These are phyloP conservation scores for Hortiboletus flavorubellus DNA, from an alignment of 768 basidiomycete genomes.

Conservation along the genomic window DNA sequence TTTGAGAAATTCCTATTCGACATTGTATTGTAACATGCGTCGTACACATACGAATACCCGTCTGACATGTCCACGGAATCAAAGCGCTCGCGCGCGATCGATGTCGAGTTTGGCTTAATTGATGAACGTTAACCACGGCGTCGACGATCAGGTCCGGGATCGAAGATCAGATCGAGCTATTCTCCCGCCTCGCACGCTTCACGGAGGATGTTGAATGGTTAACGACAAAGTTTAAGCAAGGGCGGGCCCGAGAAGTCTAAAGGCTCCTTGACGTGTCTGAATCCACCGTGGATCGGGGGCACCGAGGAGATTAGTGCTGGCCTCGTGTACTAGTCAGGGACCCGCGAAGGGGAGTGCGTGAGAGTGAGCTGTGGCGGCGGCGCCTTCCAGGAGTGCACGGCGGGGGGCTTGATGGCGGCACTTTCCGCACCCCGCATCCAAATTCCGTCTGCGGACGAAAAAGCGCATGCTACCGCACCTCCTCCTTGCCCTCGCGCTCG, in stretches of 20 bases:
- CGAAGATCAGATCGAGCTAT: constrained; percentile 27
- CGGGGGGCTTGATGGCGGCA: constrained; percentile 4
- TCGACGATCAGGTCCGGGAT: constrained; percentile 32
- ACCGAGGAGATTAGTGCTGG: constrained; percentile 8
- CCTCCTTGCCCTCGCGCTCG: constrained; percentile 32
- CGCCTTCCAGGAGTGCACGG: not conserved
- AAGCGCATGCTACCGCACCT: constrained; percentile 11
- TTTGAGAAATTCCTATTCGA: not conserved
- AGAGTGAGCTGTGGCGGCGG: constrained; percentile 5
- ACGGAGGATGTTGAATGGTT: constrained; percentile 18
- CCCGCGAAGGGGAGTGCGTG: no score
- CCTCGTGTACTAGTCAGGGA: no score
- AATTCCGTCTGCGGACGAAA: constrained; percentile 1
- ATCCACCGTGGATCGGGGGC: not conserved
- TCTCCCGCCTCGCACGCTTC: constrained; percentile 22
- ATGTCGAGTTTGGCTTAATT: not conserved
- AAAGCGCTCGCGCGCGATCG: not conserved
- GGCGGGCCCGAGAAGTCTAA: constrained; percentile 6
- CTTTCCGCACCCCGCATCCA: constrained; percentile 4
- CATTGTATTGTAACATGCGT: constrained; percentile 16
- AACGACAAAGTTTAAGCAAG: constrained; percentile 6
- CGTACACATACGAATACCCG: constrained; percentile 17
- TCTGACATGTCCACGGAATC: constrained; percentile 1
- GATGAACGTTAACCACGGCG: not conserved
- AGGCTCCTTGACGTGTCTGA: constrained; percentile 15